A percentile compares a stretch with the other conserved stretches of the same genome.
Conservation (phyloP, 768 basidiomycete species). For the Sporobolomyces pararoseus region DNA sequence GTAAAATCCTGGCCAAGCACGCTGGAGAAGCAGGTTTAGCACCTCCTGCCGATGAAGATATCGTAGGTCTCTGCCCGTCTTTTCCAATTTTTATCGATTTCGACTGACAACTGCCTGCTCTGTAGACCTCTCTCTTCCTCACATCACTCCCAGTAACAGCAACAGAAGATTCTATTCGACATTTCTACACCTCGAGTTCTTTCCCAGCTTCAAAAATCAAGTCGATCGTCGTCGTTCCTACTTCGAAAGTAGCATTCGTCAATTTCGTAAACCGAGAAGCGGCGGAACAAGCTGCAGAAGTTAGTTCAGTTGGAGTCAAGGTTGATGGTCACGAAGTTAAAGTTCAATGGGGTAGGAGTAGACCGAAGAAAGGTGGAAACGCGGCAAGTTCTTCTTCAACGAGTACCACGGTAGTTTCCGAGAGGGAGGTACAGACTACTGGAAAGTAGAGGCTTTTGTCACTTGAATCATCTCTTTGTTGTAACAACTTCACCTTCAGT, state of each 20-base stretch:
- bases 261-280: conserved; percentile 77
- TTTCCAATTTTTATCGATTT: not conserved
- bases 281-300: conserved; percentile 84
- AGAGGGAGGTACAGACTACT: conserved; percentile 38
- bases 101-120: not conserved
- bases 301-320: conserved; percentile 86
- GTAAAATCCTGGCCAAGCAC: conserved; percentile 75
- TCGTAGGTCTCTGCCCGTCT: conserved; percentile 60
- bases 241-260: conserved; percentile 82
- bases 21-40: conserved; percentile 78
- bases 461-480: too few relatives aligned
- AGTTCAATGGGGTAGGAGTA: conserved; percentile 86
- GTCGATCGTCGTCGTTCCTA: conserved; percentile 79
- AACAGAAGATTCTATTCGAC: conserved; percentile 70
- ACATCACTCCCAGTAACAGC: conserved; percentile 67
- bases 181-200: conserved; percentile 61
- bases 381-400: conserved; percentile 54
- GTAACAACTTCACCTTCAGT: too few relatives aligned
- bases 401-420: conserved; percentile 45
- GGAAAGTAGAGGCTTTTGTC: conserved; percentile 21
- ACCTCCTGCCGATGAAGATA: conserved; percentile 78
- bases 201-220: conserved; percentile 62
- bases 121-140: conserved; percentile 76
- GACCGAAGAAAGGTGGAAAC: conserved; percentile 52
- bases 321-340: conserved; percentile 68